Base-by-base conservation (phyloP, 768 basidiomycete genomes). In the Lanmaoa pseudosensibilis region DNA sequence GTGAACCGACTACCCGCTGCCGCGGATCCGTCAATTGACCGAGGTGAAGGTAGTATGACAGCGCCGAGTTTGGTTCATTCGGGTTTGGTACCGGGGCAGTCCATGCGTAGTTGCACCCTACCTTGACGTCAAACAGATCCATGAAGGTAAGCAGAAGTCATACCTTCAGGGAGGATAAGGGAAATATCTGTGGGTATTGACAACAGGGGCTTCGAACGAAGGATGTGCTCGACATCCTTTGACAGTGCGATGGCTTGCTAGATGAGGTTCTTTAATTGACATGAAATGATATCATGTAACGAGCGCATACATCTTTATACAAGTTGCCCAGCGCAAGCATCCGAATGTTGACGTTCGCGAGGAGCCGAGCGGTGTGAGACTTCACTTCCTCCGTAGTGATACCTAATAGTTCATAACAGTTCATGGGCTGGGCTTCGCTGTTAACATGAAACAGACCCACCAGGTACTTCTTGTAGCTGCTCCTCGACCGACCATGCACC, bases 251-350 rank as follows among this genome's bases (percentile, higher is more conserved):
- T 78, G 11, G 94, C 91, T 69, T 93, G 91, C 92, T 93, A 68
- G 41, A 68, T 44, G 55, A 54, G 51, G 27, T 36, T 34, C 19
- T 19, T 56, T 12, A 53, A 33, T 19, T 16, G 12, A 46, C 23
- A 30, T 21, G n/a, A 33, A 41, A 52, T 10, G 8, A 23, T 44
- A 38, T 39, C 36, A 44, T 46, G 34, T 4, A 39, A 50, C 45
- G 36, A 18, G 36, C 19, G 65, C 90, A 52, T 61, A 92, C 92
- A 70, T 94, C 86, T 65, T 89, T 87, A 62, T 81, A 80, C 54
- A 98, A 76, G 72, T 98, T 98, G 3, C 97, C 97, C 34, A 85
- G 75, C 2, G 90, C 85, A 21, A 98, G 75, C 21, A 87, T 86
- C 48, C 86, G 82, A 47, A 93, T 75, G 62, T 88, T 80, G 45